A percentile compares a stretch with the other conserved stretches of the same genome.
Conservation (phyloP, 148 eudicot genomes). For the Limonium bicolor region DNA sequence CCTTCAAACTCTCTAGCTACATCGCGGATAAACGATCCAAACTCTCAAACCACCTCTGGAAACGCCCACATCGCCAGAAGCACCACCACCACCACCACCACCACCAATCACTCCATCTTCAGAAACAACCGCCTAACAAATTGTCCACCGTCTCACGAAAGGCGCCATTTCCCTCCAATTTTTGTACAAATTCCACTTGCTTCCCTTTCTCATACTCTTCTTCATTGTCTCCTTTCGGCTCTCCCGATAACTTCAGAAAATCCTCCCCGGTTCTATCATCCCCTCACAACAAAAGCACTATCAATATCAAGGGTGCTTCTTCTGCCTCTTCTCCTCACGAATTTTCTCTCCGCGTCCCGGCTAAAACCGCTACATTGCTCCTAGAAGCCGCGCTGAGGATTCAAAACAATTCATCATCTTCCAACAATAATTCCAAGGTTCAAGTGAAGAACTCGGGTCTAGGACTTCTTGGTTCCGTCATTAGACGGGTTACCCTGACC, state of each 20-base stretch:
- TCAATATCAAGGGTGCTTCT: too few relatives aligned
- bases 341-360: conserved; percentile 3
- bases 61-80: too few relatives aligned
- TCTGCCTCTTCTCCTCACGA: background rate
- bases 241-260: background rate
- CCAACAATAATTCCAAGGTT: too few relatives aligned
- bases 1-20: conserved; percentile 12
- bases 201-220: background rate
- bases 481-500: too few relatives aligned
- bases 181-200: background rate
- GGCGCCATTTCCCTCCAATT: conserved; percentile 1
- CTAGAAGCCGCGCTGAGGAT: conserved; percentile 2
- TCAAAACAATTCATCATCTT: background rate
- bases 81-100: too few relatives aligned
- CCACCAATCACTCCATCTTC: too few relatives aligned
- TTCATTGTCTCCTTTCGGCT: too few relatives aligned
- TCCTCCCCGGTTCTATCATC: background rate
- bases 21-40: conserved; percentile 9
- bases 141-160: background rate
- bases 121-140: background rate
- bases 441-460: background rate
- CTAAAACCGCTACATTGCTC: conserved; percentile 3
- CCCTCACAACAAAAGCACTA: background rate
- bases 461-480: background rate
- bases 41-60: too few relatives aligned